Evolutionary conservation across 345 rosid genomes (phyloP).

Genomic region (Gossypium mustelinum): DNA sequence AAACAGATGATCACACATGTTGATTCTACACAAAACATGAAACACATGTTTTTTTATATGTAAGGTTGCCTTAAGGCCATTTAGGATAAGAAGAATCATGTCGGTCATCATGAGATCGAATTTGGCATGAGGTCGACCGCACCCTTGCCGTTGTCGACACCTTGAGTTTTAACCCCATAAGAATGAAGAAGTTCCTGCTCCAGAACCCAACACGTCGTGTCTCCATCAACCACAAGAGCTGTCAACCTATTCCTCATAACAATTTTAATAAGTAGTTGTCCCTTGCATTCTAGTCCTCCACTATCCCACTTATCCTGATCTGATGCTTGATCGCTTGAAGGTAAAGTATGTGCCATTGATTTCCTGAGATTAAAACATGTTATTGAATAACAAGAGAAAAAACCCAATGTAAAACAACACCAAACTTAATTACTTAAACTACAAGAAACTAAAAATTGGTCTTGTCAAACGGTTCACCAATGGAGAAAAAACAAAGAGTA

Average conservation of each 20-base stretch:
- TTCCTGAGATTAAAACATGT: not conserved
- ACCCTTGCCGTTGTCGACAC: not conserved
- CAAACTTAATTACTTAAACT: not conserved
- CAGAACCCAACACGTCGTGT: not conserved
- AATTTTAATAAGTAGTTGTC: not conserved
- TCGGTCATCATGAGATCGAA: conserved; percentile 15
- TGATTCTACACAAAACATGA: not conserved
- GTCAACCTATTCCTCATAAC: conserved; percentile 6
- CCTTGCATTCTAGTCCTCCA: not conserved
- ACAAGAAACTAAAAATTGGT: not conserved
- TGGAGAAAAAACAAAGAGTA: too few relatives aligned
- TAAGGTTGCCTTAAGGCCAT: conserved; percentile 15
- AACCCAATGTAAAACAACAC: not conserved
- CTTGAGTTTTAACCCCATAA: not conserved
- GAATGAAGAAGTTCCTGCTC: not conserved
- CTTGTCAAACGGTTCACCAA: too few relatives aligned
- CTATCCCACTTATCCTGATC: not conserved
- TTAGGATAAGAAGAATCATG: conserved; percentile 3
- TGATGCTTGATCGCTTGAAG: not conserved
- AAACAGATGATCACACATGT: not conserved
- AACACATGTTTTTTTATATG: not conserved
- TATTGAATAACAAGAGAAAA: not conserved
- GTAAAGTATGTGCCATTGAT: not conserved
- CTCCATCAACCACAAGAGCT: conserved; percentile 18
- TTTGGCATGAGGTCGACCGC: not conserved